Conservation (phyloP, 306 rosid genomes). For the Boehmeria nivea region DNA sequence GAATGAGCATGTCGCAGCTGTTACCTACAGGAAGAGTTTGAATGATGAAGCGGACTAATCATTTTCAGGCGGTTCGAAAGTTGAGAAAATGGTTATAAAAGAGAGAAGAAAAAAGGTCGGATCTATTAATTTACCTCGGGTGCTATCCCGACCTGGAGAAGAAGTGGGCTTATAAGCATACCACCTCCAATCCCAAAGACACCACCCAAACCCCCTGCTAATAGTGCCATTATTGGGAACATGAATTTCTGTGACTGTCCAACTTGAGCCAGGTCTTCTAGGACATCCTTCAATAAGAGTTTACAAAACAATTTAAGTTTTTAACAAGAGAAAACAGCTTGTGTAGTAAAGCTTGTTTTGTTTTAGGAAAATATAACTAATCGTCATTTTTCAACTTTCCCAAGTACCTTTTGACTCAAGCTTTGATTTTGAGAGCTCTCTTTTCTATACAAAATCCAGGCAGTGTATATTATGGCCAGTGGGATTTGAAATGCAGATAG, state of each 20-base stretch:
- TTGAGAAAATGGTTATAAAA: too few species aligned
- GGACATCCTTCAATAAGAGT: slow-evolving; percentile 30
- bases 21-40: slow-evolving; percentile 34
- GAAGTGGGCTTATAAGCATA: slow-evolving; percentile 87
- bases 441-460: slow-evolving; percentile 53
- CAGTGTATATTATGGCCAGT: slow-evolving; percentile 60
- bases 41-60: background rate
- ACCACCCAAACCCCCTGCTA: slow-evolving; percentile 78
- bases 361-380: too few species aligned
- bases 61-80: too few species aligned
- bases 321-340: slow-evolving; percentile 4
- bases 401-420: slow-evolving; percentile 38
- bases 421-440: slow-evolving; percentile 38
- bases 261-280: slow-evolving; percentile 15
- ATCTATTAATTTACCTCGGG: slow-evolving; percentile 69
- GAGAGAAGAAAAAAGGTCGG: too few species aligned
- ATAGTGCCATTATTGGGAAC: slow-evolving; percentile 69
- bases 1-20: slow-evolving; percentile 91
- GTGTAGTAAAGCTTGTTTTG: too few species aligned
- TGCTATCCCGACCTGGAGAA: slow-evolving; percentile 72
- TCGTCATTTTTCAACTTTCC: background rate
- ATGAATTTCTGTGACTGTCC: slow-evolving; percentile 39
- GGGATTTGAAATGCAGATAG: slow-evolving; percentile 74
- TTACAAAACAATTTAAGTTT: background rate
- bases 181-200: slow-evolving; percentile 96